Evolutionary conservation across 495 filamentous ascomycete species (phyloP), one percentile per base, ranked within the genome.

Genomic region (Hypoxylon fuscum): DNA sequence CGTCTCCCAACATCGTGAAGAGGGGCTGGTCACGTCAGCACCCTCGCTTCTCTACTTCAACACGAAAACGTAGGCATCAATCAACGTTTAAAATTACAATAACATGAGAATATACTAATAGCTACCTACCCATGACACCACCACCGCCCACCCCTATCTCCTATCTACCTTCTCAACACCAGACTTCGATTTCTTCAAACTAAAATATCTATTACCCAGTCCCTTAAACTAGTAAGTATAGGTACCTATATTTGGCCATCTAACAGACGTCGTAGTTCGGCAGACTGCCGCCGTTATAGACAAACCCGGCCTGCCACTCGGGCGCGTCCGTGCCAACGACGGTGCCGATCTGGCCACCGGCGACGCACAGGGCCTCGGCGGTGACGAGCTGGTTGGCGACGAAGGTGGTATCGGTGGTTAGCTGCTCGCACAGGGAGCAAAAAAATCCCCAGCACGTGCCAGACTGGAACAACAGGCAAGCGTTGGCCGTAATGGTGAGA

Each of bases 291-390:
- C 72, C 74, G 0, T 61, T 43, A 31, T 68, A 68, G 0, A 74
- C 56, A 31, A 77, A 78, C 15, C 76, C 76, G 37, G 73, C 75
- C 38, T 79, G 57, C 75, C 76, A 79, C 61, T 77, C 70, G 7
- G 74, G 75, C 2, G 68, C 44, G 9, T 72, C 70, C 27, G 68
- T 50, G 46, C 72, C 70, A 8, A 79, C 69, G 31, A 79, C 67
- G 35, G 76, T 74, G 31, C 76, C 75, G 14, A 59, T 51, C 59
- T 77, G 68, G n/a, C 74, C 73, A 44, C 64, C 64, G 18, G 55
- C 46, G 50, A 78, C 67, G 43, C 76, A 79, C 17, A 78, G 53
- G 11, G 68, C 66, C 59, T 77, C 73, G 55, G 72, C 59, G 0
- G 67, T 64, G 49, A 69, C 58, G 38, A 79, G 66, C 60, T 79